phyloP scores from a whole-genome alignment of 176 grass and related monocot species.

The Miscanthus lutarioriparius region DNA sequence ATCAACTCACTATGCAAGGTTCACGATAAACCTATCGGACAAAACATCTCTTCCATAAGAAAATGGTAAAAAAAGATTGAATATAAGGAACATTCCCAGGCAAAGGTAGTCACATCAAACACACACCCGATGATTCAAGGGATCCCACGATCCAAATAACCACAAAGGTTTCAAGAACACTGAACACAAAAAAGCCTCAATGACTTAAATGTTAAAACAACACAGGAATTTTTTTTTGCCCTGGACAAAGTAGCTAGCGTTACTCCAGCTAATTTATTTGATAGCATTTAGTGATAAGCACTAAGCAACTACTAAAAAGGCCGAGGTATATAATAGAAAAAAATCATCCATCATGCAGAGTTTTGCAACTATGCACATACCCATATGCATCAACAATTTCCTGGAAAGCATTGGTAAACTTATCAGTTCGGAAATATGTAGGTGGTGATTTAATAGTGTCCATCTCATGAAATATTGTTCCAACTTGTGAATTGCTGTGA shows the following conservation, averaged over 20 bases:
- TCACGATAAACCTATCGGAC: neutral
- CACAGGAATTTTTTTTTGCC: neutral
- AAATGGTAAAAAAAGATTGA: neutral
- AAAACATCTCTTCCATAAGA: slow-evolving; percentile 27
- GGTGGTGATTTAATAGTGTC: slow-evolving; percentile 84
- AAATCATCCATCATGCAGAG: slow-evolving; percentile 5
- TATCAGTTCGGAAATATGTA: slow-evolving; percentile 93
- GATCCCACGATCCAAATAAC: slow-evolving; percentile 8
- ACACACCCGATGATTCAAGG: neutral
- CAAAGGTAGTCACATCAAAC: slow-evolving; percentile 2
- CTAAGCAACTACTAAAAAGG: slow-evolving; percentile 11
- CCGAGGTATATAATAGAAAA: slow-evolving; percentile 5
- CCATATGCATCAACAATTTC: slow-evolving; percentile 99
- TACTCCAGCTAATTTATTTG: slow-evolving; percentile 1
- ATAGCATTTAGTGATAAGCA: neutral
- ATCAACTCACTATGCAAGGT: slow-evolving; percentile 16
- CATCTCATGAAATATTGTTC: slow-evolving; percentile 99
- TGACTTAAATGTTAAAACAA: slow-evolving; percentile 6
- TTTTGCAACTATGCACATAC: slow-evolving; percentile 41
- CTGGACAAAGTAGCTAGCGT: neutral
- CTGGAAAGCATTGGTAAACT: slow-evolving; percentile 94
- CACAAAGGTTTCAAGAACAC: neutral
- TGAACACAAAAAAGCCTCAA: neutral
- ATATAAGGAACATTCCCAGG: slow-evolving; percentile 8
- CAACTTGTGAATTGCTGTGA: slow-evolving; percentile 97